A percentile compares a stretch with the other conserved stretches of the same genome.
Evolutionary conservation across 164 flowering plant genomes (phyloP).

Genomic region (Magnolia changhungtana): DNA sequence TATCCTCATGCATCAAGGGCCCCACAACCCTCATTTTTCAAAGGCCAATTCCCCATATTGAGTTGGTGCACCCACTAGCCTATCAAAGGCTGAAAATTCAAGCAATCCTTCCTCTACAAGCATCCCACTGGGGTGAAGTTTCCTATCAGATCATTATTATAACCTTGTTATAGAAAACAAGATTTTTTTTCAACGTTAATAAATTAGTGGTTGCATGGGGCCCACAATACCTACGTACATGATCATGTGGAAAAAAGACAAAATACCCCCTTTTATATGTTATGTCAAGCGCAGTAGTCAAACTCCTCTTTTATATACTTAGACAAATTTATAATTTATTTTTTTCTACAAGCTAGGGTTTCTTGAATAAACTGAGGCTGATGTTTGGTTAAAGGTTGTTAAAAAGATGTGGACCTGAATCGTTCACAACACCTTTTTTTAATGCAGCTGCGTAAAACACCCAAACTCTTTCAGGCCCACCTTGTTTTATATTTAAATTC

Average conservation of each 20-base stretch:
- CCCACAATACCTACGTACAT: neutral
- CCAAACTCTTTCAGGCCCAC: too few relatives aligned
- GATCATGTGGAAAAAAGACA: neutral
- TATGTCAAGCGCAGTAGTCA: neutral
- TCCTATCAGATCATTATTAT: conserved; percentile 13
- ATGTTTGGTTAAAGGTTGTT: conserved; percentile 15
- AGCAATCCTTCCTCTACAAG: conserved; percentile 38
- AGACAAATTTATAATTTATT: neutral
- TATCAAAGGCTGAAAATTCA: conserved; percentile 17
- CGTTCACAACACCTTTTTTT: too few relatives aligned
- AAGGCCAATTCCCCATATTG: conserved; percentile 13
- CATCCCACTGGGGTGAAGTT: conserved; percentile 20
- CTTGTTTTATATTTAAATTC: too few relatives aligned
- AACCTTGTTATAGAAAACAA: neutral
- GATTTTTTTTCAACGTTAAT: too few relatives aligned
- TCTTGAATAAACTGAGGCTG: conserved; percentile 5
- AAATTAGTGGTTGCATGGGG: neutral
- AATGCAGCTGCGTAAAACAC: too few relatives aligned
- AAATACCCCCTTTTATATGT: conserved; percentile 3
- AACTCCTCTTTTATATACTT: neutral
- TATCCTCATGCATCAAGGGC: too few relatives aligned
- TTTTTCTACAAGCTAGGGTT: neutral
- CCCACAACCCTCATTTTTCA: neutral
- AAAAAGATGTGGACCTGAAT: neutral
- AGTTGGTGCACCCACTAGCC: conserved; percentile 72